Base-by-base conservation (phyloP, 1,284 basidiomycete genomes). In the Cerioporus squamosus region DNA sequence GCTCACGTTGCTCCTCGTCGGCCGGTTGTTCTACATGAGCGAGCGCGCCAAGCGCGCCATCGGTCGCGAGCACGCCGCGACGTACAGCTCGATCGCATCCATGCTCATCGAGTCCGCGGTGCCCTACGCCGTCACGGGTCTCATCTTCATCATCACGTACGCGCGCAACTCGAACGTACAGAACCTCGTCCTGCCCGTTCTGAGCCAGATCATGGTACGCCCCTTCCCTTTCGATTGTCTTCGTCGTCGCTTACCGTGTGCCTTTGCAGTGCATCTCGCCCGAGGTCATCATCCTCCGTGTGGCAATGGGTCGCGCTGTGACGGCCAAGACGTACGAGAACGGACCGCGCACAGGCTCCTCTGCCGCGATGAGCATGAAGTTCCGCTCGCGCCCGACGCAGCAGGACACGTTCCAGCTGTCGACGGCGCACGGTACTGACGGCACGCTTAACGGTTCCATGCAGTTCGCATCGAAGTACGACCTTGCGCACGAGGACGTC, bases 1-100 rank as follows among this genome's bases (percentile, higher is more conserved):
- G 18, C 51, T 76, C 39, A 79, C 77, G 2, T 36, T 74, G 31
- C 60, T 77, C 22, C 77, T 80, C 38, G 72, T 75, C 9, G 57
- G 51, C 3, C 75, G 77, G 3, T 66, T 80, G 7, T 66, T 74
- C 26, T 66, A 66, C 48, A 68, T 73, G 59, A 72, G 75, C 38
- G 43, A 65, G 5, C 62, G 61, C 3, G 31, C 76, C 29, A 56
- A 58, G 40, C 61, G 61, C 12, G 52, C 66, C 6, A 66, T 79
- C 44, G 74, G 75, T 17, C 15, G 36, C 3, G 60, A 59, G 22
- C 58, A 66, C 51, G 47, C 51, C 38, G 48, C 56, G 29, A 59
- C 66, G 20, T 74, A 72, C 61, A 67, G 63, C 12, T 64, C 66
- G 12, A 65, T 75, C 36, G 65, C 68, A 6, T 58, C 71, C 18